Conservation (phyloP, 768 basidiomycete species). For the Coprinellus micaceus region DNA sequence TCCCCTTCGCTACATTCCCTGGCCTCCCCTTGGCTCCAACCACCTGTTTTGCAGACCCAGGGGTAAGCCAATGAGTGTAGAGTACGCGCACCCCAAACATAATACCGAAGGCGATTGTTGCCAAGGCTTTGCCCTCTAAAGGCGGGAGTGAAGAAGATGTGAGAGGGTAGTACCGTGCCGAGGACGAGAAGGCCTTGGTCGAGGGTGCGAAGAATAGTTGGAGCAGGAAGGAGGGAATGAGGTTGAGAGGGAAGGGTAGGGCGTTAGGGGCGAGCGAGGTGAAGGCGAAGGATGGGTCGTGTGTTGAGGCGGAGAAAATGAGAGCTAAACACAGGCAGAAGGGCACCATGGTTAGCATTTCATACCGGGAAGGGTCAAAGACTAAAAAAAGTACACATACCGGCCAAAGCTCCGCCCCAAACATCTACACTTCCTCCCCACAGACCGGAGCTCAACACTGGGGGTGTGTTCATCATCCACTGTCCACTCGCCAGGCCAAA, state of each 20-base stretch:
- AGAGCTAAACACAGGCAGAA: conserved; percentile 19
- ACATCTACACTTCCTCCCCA: conserved; percentile 31
- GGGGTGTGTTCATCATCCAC: conserved; percentile 47
- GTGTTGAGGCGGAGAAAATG: conserved; percentile 28
- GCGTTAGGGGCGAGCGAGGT: conserved; percentile 11
- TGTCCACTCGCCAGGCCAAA: conserved; percentile 39
- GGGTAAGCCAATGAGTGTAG: conserved; percentile 24
- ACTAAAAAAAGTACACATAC: conserved; percentile 17
- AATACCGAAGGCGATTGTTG: conserved; percentile 27
- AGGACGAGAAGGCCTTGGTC: background rate
- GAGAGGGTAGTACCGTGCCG: background rate
- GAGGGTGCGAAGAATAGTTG: conserved; percentile 8
- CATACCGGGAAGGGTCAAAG: background rate
- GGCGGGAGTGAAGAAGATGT: conserved; percentile 16
- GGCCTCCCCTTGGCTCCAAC: too few species aligned
- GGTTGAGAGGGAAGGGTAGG: conserved; percentile 17
- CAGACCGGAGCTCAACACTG: conserved; percentile 43
- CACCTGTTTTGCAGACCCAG: too few species aligned
- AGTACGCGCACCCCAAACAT: conserved; percentile 35
- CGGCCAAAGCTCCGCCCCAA: conserved; percentile 38
- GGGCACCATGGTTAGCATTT: background rate
- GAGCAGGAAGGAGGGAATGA: conserved; percentile 16
- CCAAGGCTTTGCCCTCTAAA: conserved; percentile 30
- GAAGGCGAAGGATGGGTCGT: conserved; percentile 27
- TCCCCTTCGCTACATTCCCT: too few species aligned